Base-by-base conservation (phyloP, 345 rosid genomes). In the Populus pruinosa region DNA sequence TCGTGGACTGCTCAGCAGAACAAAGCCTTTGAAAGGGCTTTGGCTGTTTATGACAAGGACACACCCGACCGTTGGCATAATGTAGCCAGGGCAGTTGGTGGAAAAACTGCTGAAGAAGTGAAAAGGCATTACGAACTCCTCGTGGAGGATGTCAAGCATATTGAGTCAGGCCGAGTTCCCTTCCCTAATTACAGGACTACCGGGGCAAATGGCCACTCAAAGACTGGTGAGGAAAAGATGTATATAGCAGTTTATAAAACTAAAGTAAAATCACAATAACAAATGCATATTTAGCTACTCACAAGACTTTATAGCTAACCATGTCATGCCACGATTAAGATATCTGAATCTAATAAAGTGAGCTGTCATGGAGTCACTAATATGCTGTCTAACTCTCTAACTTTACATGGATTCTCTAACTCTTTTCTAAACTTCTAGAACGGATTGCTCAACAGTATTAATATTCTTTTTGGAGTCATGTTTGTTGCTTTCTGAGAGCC, bases 61-160 rank as follows among this genome's bases (percentile, higher is more conserved):
- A 93, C 99, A 10, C 99, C 98, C 1, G 98, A 93, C 87, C 96
- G 99, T 67, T 96, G 99, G 99, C 63, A 82, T 80, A 96, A 96
- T 86, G 91, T 96, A 65, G 98, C 99, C 79, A 90, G 71, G 83
- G 97, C 96, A 0, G 99, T 96, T 59, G 97, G 90, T 35, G 96
- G 92, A 23, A 96, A 85, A 80, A 96, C 96, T 41, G 88, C 93
- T 0, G 98, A 95, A 36, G 97, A 95, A 82, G 98, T 89, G 76
- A 90, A 89, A 86, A 82, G 83, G 81, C 99, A 93, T 76, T 95
- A 93, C 71, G 95, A 93, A 62, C 79, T 83, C 56, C 94, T 95
- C 6, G 88, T 90, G 72, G 84, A 87, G 69, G 99, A 96, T 79
- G 86, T 96, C 72, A 86, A 87, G 76, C 79, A 85, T 64, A 96